These are phyloP conservation scores for Pestalotiopsis sp. DNA, from an alignment of 2,329 filamentous ascomycete genomes.

Conservation along the genomic window DNA sequence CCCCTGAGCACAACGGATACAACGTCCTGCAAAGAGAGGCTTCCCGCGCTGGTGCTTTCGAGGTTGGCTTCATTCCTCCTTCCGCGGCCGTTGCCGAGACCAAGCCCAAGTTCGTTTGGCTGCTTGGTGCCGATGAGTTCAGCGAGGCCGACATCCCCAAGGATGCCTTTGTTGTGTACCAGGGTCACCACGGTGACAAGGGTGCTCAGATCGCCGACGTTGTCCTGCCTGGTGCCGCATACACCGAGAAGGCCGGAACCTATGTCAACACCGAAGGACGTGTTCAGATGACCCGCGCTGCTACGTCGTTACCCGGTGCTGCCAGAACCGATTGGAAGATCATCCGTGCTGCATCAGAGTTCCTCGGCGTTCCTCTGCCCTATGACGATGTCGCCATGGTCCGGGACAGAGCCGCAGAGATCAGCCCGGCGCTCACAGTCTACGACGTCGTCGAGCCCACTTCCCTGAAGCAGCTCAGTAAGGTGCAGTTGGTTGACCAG, in stretches of 20 bases:
- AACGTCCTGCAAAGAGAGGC: slow-evolving; percentile 94
- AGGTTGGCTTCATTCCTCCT: slow-evolving; percentile 91
- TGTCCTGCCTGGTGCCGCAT: slow-evolving; percentile 89
- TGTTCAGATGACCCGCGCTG: slow-evolving; percentile 89
- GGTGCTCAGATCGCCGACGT: slow-evolving; percentile 93
- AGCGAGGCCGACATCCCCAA: slow-evolving; percentile 85
- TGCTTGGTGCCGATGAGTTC: slow-evolving; percentile 94
- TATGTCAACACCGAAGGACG: slow-evolving; percentile 98
- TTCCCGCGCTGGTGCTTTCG: slow-evolving; percentile 89
- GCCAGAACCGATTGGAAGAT: slow-evolving; percentile 99
- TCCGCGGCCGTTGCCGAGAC: slow-evolving; percentile 81
- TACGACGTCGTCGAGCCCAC: slow-evolving; percentile 92
- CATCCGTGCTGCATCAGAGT: slow-evolving; percentile 88
- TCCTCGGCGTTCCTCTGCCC: slow-evolving; percentile 81
- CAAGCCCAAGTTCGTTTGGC: slow-evolving; percentile 93
- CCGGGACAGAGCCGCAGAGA: slow-evolving; percentile 91
- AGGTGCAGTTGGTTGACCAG: slow-evolving; percentile 92
- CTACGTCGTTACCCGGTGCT: slow-evolving; percentile 85
- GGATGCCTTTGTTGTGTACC: slow-evolving; percentile 95
- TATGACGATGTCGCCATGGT: slow-evolving; percentile 92
- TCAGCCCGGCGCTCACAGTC: slow-evolving; percentile 84
- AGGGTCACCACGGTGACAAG: slow-evolving; percentile 95
- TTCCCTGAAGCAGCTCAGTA: slow-evolving; percentile 75
- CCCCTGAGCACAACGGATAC: slow-evolving; percentile 93
- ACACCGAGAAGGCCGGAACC: slow-evolving; percentile 95